phyloP scores from a whole-genome alignment of 1,284 basidiomycete genomes.

The Ceratobasidium sp. region DNA sequence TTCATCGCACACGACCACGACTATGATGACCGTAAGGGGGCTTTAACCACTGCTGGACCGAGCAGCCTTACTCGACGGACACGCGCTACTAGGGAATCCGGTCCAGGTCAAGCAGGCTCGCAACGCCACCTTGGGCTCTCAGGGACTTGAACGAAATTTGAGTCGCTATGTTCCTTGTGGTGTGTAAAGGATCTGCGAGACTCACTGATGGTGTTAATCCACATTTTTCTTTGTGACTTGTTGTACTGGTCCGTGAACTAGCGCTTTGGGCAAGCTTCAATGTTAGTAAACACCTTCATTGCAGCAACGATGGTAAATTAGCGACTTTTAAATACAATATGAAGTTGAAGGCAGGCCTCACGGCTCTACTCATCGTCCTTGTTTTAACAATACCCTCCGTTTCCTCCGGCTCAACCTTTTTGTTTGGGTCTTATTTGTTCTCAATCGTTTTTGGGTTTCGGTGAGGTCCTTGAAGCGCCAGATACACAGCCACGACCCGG shows the following conservation, averaged over 20 bases:
- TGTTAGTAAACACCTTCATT: constrained; percentile 41
- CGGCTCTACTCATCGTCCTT: background rate
- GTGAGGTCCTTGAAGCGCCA: constrained; percentile 1
- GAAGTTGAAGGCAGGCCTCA: background rate
- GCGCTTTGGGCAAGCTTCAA: constrained; percentile 23
- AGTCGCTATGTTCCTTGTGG: constrained; percentile 76
- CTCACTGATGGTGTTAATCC: background rate
- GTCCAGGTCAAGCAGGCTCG: constrained; percentile 6
- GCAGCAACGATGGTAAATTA: constrained; percentile 68
- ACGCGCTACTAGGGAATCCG: constrained; percentile 16
- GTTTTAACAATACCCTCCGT: constrained; percentile 77
- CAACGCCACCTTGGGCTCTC: constrained; percentile 33
- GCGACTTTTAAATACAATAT: constrained; percentile 65
- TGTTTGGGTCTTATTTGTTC: too few species aligned
- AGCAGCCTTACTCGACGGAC: constrained; percentile 7
- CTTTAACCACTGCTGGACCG: constrained; percentile 30
- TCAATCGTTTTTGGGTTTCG: too few species aligned
- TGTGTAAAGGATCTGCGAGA: constrained; percentile 58
- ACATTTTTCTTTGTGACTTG: background rate
- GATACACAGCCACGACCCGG: background rate
- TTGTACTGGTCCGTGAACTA: constrained; percentile 68
- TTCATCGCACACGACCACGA: constrained; percentile 12
- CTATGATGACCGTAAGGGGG: constrained; percentile 20
- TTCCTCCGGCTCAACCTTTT: too few species aligned
- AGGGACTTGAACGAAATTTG: constrained; percentile 70